These are phyloP conservation scores for Chaetomiaceae sp. DNA, from an alignment of 2,329 filamentous ascomycete species.

Conservation along the genomic window DNA sequence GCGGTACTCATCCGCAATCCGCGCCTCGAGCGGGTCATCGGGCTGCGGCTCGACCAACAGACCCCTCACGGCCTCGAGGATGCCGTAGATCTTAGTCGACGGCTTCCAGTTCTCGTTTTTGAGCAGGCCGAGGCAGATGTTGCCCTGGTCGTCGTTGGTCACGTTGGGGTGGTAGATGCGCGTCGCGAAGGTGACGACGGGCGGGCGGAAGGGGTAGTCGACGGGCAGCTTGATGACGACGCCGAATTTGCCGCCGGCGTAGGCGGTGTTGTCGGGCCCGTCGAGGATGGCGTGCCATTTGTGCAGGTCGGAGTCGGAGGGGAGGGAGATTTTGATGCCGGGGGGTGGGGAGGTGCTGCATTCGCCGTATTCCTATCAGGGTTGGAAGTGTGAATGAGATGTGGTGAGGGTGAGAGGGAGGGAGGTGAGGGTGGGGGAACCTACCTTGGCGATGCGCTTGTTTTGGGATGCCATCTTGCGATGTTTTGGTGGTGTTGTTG, in stretches of 20 bases:
- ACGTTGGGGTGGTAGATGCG: constrained; percentile 97
- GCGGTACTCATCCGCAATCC: constrained; percentile 81
- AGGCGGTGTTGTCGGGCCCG: constrained; percentile 43
- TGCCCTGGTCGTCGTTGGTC: constrained; percentile 78
- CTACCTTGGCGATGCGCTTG: constrained; percentile 24
- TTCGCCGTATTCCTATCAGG: constrained; percentile 53
- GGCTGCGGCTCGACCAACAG: constrained; percentile 78
- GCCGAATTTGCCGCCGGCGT: constrained; percentile 67
- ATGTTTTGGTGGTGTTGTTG: neutral
- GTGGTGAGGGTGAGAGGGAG: neutral
- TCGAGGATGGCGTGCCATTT: constrained; percentile 48
- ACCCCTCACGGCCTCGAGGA: constrained; percentile 71
- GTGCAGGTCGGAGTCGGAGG: constrained; percentile 46
- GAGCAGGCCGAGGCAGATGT: constrained; percentile 80
- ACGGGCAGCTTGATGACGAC: constrained; percentile 67
- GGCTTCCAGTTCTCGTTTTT: constrained; percentile 92
- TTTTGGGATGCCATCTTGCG: constrained; percentile 21
- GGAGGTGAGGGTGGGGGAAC: neutral
- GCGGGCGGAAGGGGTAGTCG: constrained; percentile 89
- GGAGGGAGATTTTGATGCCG: constrained; percentile 45
- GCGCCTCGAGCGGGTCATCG: constrained; percentile 81
- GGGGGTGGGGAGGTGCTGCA: constrained; percentile 44
- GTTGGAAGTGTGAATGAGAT: neutral
- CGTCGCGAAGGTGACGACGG: constrained; percentile 72
- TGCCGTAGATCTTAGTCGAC: constrained; percentile 67